These are phyloP conservation scores for Umbelopsis isabellina DNA, from an alignment of 192 early-diverging fungal species.

Conservation along the genomic window DNA sequence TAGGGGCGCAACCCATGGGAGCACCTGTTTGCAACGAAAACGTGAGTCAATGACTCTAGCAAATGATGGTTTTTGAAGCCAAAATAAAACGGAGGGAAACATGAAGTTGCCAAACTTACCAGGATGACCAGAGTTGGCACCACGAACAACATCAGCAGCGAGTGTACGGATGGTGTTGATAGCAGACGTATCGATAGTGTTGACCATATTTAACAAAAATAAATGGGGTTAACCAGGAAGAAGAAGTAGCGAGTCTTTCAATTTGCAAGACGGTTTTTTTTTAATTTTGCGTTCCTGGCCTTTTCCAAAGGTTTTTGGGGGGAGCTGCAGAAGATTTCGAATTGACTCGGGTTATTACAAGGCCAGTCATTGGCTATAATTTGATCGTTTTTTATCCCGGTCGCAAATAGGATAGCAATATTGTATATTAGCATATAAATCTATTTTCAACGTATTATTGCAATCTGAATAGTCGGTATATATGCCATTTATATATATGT, in stretches of 20 bases:
- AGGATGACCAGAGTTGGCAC: constrained; percentile 93
- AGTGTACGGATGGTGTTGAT: constrained; percentile 92
- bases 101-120: constrained; percentile 43
- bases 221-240: constrained; percentile 19
- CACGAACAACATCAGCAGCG: constrained; percentile 86
- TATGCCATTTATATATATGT: too few species aligned
- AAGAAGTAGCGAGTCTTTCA: not conserved
- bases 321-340: not conserved
- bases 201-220: constrained; percentile 36
- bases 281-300: not conserved
- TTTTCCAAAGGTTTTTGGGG: not conserved
- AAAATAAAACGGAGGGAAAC: not conserved
- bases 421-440: too few species aligned
- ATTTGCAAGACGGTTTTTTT: not conserved
- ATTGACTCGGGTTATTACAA: constrained; percentile 6
- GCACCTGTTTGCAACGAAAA: constrained; percentile 59
- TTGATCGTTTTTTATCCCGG: not conserved
- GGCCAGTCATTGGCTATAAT: not conserved
- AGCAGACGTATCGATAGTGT: constrained; percentile 54
- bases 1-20: constrained; percentile 97
- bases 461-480: too few species aligned
- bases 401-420: not conserved
- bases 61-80: not conserved
- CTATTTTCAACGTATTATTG: too few species aligned
- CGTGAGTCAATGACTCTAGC: not conserved